Conservation (phyloP, 2,329 filamentous ascomycete genomes). For the Corniculantispora saksenae region DNA sequence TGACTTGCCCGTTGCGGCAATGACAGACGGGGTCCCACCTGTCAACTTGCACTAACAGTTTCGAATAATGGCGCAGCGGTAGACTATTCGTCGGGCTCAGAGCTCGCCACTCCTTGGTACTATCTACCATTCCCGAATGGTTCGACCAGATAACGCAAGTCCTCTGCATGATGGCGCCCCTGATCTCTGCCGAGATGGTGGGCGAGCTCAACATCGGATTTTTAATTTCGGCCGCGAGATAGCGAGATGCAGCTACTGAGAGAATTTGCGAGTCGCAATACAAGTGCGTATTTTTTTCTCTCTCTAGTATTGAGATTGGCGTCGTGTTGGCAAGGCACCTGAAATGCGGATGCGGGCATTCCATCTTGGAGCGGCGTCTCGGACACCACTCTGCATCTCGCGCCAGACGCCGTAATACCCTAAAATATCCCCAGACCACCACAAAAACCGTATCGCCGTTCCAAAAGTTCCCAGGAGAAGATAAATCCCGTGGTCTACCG, state of each 20-base stretch:
- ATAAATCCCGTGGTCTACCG: not conserved
- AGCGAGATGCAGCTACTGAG: too few relatives aligned
- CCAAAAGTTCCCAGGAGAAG: not conserved
- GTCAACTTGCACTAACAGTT: not conserved
- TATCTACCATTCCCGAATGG: not conserved
- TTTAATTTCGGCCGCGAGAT: too few relatives aligned
- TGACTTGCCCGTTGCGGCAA: not conserved
- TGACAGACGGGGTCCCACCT: not conserved
- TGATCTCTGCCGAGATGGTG: too few relatives aligned
- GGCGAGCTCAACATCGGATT: too few relatives aligned
- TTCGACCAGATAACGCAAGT: too few relatives aligned
- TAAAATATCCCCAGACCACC: not conserved
- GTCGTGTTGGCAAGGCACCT: too few relatives aligned
- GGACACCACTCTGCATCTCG: not conserved
- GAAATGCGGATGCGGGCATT: too few relatives aligned
- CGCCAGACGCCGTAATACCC: not conserved
- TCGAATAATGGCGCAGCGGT: not conserved
- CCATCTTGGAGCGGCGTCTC: too few relatives aligned
- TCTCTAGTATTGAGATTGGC: too few relatives aligned
- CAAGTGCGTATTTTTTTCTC: too few relatives aligned
- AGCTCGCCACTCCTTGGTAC: not conserved
- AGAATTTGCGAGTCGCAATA: too few relatives aligned
- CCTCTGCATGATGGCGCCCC: too few relatives aligned
- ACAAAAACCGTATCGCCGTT: not conserved
- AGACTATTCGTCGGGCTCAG: not conserved